These are phyloP conservation scores for Backusella mclennaniae DNA, from an alignment of 192 early-diverging fungal genomes.

Conservation along the genomic window DNA sequence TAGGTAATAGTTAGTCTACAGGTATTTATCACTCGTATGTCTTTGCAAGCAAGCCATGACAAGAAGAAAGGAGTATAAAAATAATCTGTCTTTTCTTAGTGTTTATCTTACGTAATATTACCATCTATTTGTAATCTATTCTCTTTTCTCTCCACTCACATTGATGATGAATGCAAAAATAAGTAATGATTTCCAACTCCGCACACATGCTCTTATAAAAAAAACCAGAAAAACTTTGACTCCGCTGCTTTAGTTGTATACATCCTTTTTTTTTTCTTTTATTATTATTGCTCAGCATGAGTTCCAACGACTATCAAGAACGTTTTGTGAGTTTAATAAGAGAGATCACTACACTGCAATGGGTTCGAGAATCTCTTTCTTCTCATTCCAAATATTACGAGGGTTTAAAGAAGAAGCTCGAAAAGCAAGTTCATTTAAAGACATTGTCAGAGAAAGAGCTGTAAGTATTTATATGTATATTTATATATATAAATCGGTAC, in stretches of 20 bases:
- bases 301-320: conserved; percentile 12
- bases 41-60: not conserved
- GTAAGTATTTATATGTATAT: not conserved
- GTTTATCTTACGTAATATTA: not conserved
- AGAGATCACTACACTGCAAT: conserved; percentile 29
- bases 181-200: not conserved
- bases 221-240: not conserved
- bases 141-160: not conserved
- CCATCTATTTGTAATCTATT: not conserved
- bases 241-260: not conserved
- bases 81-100: not conserved
- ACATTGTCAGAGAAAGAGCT: conserved; percentile 18
- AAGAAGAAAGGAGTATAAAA: not conserved
- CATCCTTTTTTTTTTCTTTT: not conserved
- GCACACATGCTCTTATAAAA: not conserved
- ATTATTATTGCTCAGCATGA: not conserved
- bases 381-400: conserved; percentile 31
- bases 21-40: not conserved
- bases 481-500: not conserved
- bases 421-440: conserved; percentile 21
- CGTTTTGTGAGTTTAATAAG: conserved; percentile 17
- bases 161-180: not conserved
- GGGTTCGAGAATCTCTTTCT: conserved; percentile 34
- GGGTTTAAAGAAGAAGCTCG: conserved; percentile 20
- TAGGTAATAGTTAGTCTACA: not conserved